phyloP scores from a whole-genome alignment of 1,139 yeast species.

The Sporopachydermia cereana region DNA sequence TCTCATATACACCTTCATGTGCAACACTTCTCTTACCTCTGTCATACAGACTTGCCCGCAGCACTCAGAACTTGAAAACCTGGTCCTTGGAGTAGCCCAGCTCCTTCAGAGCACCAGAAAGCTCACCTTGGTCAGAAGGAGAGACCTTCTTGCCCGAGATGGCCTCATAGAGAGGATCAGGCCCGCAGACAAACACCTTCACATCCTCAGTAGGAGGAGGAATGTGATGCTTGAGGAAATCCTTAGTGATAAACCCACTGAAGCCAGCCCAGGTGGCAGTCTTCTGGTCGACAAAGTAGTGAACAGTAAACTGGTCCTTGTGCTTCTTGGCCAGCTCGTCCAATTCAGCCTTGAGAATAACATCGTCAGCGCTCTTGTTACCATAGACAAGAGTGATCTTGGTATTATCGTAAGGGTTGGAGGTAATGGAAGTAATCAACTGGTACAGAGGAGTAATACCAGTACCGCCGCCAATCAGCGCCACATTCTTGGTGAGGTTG shows the following conservation, averaged over 20 bases:
- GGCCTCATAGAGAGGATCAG: constrained; percentile 76
- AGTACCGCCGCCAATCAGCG: constrained; percentile 89
- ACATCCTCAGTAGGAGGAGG: constrained; percentile 49
- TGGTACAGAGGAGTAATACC: constrained; percentile 96
- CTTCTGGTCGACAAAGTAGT: constrained; percentile 70
- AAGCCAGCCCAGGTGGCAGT: constrained; percentile 39
- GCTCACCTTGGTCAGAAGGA: constrained; percentile 91
- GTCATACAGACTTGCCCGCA: no score
- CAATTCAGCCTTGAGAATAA: constrained; percentile 64
- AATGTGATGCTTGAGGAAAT: constrained; percentile 43
- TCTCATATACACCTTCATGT: no score
- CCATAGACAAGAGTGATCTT: constrained; percentile 75
- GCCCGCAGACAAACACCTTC: constrained; percentile 84
- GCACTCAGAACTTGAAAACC: constrained; percentile 84
- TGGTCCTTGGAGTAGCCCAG: constrained; percentile 80
- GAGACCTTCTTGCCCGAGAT: constrained; percentile 78
- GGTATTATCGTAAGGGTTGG: constrained; percentile 76
- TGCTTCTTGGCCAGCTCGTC: constrained; percentile 50
- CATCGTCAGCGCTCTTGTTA: constrained; percentile 62
- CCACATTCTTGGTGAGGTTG: constrained; percentile 69
- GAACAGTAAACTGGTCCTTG: constrained; percentile 67
- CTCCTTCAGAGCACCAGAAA: constrained; percentile 76
- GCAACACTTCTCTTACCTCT: no score
- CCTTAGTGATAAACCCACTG: constrained; percentile 65
- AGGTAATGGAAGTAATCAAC: constrained; percentile 55